These are phyloP conservation scores for Rhizophagus sp. DNA, from an alignment of 192 early-diverging fungal genomes.

Conservation along the genomic window DNA sequence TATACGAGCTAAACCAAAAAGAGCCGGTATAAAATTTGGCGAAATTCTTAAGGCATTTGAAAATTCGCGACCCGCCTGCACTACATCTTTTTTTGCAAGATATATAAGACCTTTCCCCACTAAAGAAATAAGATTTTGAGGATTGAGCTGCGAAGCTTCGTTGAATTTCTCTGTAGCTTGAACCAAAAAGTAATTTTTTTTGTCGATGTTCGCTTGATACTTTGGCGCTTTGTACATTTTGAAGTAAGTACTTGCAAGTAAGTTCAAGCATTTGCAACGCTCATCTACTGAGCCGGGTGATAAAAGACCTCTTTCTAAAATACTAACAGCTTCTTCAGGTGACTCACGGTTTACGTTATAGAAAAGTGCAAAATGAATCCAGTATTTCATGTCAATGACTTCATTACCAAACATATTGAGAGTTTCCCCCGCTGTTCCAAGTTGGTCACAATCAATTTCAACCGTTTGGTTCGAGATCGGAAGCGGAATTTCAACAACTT, in stretches of 20 bases:
- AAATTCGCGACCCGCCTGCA: constrained; percentile 57
- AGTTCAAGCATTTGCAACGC: background rate
- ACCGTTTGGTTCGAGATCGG: background rate
- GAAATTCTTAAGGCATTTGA: constrained; percentile 51
- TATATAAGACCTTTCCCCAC: constrained; percentile 70
- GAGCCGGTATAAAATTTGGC: constrained; percentile 57
- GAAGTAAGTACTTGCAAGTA: background rate
- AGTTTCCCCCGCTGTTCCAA: background rate
- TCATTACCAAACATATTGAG: background rate
- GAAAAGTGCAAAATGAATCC: background rate
- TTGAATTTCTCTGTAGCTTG: constrained; percentile 78
- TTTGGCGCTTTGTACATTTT: constrained; percentile 2
- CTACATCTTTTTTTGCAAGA: constrained; percentile 51
- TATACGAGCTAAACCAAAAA: constrained; percentile 63
- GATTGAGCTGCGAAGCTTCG: constrained; percentile 72
- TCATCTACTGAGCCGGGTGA: background rate
- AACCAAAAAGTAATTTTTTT: constrained; percentile 57
- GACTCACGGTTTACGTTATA: background rate
- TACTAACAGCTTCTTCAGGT: background rate
- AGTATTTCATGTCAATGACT: background rate
- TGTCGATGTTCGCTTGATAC: constrained; percentile 8
- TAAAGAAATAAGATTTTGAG: constrained; percentile 65
- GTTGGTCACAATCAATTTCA: background rate
- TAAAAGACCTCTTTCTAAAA: background rate
- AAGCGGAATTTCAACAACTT: background rate